Percentiles rank a stretch among this genome's conserved stretches.
phyloP scores from a whole-genome alignment of 1,139 yeast species.

The Hansenula anomala region DNA sequence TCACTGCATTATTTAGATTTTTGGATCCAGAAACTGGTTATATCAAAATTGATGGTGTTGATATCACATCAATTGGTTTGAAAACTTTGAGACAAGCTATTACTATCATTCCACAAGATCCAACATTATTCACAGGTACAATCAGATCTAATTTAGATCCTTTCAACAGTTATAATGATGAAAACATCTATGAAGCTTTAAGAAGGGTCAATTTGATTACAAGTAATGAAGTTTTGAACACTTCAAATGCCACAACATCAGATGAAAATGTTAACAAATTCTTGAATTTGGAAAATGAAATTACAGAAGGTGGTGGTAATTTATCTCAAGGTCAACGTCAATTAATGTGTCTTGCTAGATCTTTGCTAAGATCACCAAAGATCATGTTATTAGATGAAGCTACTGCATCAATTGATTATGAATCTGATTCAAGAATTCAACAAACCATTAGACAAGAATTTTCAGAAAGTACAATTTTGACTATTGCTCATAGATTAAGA shows the following conservation, averaged over 20 bases:
- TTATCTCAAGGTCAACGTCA: slow-evolving; percentile 97
- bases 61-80: slow-evolving; percentile 79
- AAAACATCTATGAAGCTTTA: slow-evolving; percentile 76
- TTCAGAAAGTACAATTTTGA: slow-evolving; percentile 73
- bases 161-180: slow-evolving; percentile 64
- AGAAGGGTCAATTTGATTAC: slow-evolving; percentile 75
- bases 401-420: slow-evolving; percentile 92
- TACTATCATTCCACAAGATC: slow-evolving; percentile 93
- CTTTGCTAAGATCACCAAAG: slow-evolving; percentile 80
- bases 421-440: slow-evolving; percentile 88
- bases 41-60: slow-evolving; percentile 81
- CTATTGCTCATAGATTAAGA: slow-evolving; percentile 93
- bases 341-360: slow-evolving; percentile 87
- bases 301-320: slow-evolving; percentile 87
- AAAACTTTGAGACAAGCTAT: slow-evolving; percentile 75
- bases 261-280: slow-evolving; percentile 76
- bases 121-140: slow-evolving; percentile 84
- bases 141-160: slow-evolving; percentile 81
- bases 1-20: slow-evolving; percentile 90
- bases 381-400: slow-evolving; percentile 91
- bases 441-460: slow-evolving; percentile 88
- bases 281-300: slow-evolving; percentile 58
- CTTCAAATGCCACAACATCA: slow-evolving; percentile 20
- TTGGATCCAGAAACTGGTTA: slow-evolving; percentile 86
- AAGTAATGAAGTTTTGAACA: slow-evolving; percentile 24